phyloP scores from a whole-genome alignment of 2,329 filamentous ascomycete genomes.

The Exophiala bonariae region DNA sequence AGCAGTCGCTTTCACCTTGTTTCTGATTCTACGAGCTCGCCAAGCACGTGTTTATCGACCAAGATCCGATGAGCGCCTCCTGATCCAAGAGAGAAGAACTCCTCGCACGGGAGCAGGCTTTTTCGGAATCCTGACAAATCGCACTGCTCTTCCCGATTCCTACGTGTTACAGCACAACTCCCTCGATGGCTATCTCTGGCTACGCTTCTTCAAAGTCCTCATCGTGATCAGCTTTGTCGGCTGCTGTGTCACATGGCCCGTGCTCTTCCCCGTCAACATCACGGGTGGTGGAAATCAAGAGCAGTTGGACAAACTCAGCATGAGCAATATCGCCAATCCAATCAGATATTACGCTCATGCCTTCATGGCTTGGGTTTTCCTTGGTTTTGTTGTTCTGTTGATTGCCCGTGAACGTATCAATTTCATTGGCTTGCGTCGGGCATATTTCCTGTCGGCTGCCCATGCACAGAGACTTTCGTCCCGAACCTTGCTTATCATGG shows the following conservation, averaged over 20 bases:
- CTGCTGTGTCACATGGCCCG: constrained; percentile 79
- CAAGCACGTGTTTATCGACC: constrained; percentile 48
- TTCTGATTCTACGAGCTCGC: constrained; percentile 47
- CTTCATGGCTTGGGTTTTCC: constrained; percentile 75
- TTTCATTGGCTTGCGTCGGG: constrained; percentile 87
- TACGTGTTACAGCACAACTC: constrained; percentile 88
- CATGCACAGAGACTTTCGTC: constrained; percentile 85
- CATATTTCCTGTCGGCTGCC: constrained; percentile 80
- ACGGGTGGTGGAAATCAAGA: constrained; percentile 69
- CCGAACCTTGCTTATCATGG: constrained; percentile 82
- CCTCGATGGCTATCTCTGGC: constrained; percentile 86
- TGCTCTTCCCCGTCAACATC: constrained; percentile 82
- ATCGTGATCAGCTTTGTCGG: constrained; percentile 79
- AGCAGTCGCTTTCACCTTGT: constrained; percentile 43
- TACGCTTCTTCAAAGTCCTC: constrained; percentile 80
- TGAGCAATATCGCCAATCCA: constrained; percentile 69
- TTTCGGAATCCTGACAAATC: constrained; percentile 33
- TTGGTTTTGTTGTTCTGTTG: constrained; percentile 80
- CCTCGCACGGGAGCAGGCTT: constrained; percentile 18
- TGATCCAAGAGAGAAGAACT: constrained; percentile 39
- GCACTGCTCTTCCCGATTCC: constrained; percentile 63
- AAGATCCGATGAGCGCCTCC: constrained; percentile 42
- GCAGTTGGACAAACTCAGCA: constrained; percentile 76
- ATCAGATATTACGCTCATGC: constrained; percentile 77
- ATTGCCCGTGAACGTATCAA: constrained; percentile 85